Base-by-base conservation (phyloP, 139 green algal species). In the Closterium sp. region DNA sequence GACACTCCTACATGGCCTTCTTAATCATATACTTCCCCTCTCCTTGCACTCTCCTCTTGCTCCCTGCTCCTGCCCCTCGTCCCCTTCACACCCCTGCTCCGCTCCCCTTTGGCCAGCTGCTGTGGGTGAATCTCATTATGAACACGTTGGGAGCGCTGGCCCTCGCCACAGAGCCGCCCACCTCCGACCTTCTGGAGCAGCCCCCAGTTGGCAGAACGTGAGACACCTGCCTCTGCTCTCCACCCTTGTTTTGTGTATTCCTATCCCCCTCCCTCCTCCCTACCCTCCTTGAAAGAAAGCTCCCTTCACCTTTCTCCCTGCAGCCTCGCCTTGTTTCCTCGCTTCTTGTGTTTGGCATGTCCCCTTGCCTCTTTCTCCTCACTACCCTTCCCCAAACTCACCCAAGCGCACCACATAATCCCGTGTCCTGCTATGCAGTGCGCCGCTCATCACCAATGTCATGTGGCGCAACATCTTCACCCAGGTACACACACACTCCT, bases 71-170 rank as follows among this genome's bases (percentile, higher is more conserved):
- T 11, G 24, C 19, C 31, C 86, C 13, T 24, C 19, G 13, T 89
- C 86, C 13, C 19, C 4, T 89, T 2, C 31, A 27, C 31, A 24
- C 86, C 86, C 86, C 86, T 50, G 92, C 27, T 93, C 10, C 24
- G 0, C 24, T 2, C 0, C 1, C 28, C 13, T 87, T 86, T 22
- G 73, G 86, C 90, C 97, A 97, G 94, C 96, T 99, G 91, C 97
- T 99, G 89, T 99, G 98, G 98, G 97, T 98, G 70, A 99, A 99
- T 95, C 96, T 99, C 29, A 99, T 99, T 94, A 99, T 99, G 98
- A 98, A 99, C 96, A 97, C 97, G 4, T 92, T 98, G 45, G 97
- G 96, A 19, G 97, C 97, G 32, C 96, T 98, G 89, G 97, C 97
- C 11, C 94, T 98, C 50, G 97, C 97, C 34, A 99, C 98, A 0